A percentile compares a stretch with the other conserved stretches of the same genome.
Conservation (phyloP, 2,329 filamentous ascomycete species). For the Diaporthe ampelina region DNA sequence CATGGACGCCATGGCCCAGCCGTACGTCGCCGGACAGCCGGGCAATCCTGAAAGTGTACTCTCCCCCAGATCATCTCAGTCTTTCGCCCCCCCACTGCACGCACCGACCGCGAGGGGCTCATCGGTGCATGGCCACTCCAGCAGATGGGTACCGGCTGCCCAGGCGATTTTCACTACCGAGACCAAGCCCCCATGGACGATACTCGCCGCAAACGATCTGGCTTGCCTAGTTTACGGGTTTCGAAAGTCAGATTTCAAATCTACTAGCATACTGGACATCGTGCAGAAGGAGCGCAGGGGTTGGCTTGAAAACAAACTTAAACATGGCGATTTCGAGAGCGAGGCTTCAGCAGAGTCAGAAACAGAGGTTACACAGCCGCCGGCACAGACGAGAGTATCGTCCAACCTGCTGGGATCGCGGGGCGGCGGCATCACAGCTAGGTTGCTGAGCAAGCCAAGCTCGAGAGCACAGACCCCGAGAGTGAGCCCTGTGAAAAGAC, state of each 20-base stretch:
- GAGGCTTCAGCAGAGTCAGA: conserved; percentile 56
- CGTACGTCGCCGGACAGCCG: conserved; percentile 73
- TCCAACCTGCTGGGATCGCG: conserved; percentile 76
- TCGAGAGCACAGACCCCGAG: conserved; percentile 69
- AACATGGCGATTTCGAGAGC: conserved; percentile 69
- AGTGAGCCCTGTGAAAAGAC: conserved; percentile 64
- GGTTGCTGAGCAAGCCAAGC: conserved; percentile 86
- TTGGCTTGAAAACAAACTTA: conserved; percentile 91
- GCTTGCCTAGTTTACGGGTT: conserved; percentile 99
- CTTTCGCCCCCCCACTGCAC: conserved; percentile 55
- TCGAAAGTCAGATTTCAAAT: conserved; percentile 93
- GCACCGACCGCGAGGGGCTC: conserved; percentile 66
- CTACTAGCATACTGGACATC: conserved; percentile 94
- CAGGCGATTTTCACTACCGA: conserved; percentile 99
- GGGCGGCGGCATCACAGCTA: conserved; percentile 85
- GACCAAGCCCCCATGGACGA: conserved; percentile 90
- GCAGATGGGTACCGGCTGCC: conserved; percentile 89
- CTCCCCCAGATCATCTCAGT: conserved; percentile 61
- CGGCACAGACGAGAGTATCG: conserved; percentile 54
- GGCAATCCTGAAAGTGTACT: conserved; percentile 52
- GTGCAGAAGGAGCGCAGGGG: conserved; percentile 89
- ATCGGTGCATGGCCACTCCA: conserved; percentile 87
- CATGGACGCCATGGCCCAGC: conserved; percentile 86
- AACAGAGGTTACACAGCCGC: conserved; percentile 52
- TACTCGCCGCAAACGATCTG: conserved; percentile 94